Percentiles rank a stretch among this genome's conserved stretches.
These are phyloP conservation scores for Polygonum aviculare DNA, from an alignment of 148 eudicot genomes.

Conservation along the genomic window DNA sequence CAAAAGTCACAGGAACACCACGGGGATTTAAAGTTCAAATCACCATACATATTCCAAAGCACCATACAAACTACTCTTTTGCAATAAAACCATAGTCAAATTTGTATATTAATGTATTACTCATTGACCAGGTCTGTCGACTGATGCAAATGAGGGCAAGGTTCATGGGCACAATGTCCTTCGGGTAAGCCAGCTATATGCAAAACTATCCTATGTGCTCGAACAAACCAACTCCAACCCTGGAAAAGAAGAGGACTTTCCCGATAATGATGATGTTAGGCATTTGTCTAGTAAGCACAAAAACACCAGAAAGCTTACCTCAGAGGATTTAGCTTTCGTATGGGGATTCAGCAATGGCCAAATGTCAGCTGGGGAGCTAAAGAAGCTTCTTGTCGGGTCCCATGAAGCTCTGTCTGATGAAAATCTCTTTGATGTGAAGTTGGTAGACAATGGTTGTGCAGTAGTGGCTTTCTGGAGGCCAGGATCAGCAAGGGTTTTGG, in stretches of 20 bases:
- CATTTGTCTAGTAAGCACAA: constrained; percentile 35
- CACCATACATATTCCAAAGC: no score
- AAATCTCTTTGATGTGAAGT: constrained; percentile 42
- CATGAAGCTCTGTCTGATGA: constrained; percentile 51
- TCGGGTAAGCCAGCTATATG: constrained; percentile 59
- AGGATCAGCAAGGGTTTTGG: constrained; percentile 40
- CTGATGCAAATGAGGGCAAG: constrained; percentile 40
- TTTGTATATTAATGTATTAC: background rate
- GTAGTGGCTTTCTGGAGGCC: constrained; percentile 53
- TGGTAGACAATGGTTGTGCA: constrained; percentile 71
- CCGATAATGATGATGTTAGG: constrained; percentile 37
- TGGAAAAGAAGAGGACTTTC: constrained; percentile 19
- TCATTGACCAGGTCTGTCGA: constrained; percentile 25
- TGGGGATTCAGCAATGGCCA: constrained; percentile 71
- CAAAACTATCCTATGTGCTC: constrained; percentile 56
- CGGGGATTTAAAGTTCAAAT: no score
- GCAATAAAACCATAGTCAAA: no score
- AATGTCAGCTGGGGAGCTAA: constrained; percentile 37
- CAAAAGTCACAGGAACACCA: no score
- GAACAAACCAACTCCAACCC: constrained; percentile 18
- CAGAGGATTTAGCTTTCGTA: constrained; percentile 56
- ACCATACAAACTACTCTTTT: no score
- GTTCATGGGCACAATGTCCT: constrained; percentile 63
- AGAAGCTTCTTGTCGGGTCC: constrained; percentile 33
- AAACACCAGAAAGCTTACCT: constrained; percentile 41